A percentile compares a stretch with the other conserved stretches of the same genome.
These are phyloP conservation scores for Backusella westeae DNA, from an alignment of 192 early-diverging fungal genomes.

Conservation along the genomic window DNA sequence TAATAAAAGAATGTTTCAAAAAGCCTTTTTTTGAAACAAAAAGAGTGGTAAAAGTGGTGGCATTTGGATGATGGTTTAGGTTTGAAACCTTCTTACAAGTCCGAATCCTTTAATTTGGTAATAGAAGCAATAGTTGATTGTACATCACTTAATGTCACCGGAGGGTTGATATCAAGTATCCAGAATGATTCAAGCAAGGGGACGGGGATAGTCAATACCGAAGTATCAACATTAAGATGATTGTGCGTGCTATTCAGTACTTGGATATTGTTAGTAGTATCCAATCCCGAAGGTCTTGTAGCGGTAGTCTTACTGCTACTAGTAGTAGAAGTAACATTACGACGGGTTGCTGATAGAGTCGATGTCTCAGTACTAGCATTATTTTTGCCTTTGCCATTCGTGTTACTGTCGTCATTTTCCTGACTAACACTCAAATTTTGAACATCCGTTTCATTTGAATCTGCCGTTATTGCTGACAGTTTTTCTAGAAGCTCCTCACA, in stretches of 20 bases:
- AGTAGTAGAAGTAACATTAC: not conserved
- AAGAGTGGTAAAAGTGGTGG: not conserved
- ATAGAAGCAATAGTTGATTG: not conserved
- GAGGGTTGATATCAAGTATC: constrained; percentile 1
- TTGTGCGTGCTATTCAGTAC: not conserved
- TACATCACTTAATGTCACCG: not conserved
- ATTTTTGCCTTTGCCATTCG: not conserved
- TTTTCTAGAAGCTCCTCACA: not conserved
- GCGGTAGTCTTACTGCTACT: not conserved
- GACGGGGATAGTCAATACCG: not conserved
- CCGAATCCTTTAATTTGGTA: not conserved
- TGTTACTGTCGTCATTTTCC: not conserved
- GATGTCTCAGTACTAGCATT: not conserved
- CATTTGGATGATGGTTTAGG: not conserved
- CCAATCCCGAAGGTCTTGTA: not conserved
- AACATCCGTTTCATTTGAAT: not conserved
- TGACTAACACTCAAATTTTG: not conserved
- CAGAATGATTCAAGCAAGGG: constrained; percentile 11
- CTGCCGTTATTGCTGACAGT: not conserved
- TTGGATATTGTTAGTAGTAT: not conserved
- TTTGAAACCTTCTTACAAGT: not conserved
- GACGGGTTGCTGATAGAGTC: not conserved
- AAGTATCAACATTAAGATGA: not conserved
- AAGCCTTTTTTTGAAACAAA: not conserved
- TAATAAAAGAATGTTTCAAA: not conserved